These are phyloP conservation scores for Cyberlindnera maritima DNA, from an alignment of 805 yeast genomes.

Conservation along the genomic window DNA sequence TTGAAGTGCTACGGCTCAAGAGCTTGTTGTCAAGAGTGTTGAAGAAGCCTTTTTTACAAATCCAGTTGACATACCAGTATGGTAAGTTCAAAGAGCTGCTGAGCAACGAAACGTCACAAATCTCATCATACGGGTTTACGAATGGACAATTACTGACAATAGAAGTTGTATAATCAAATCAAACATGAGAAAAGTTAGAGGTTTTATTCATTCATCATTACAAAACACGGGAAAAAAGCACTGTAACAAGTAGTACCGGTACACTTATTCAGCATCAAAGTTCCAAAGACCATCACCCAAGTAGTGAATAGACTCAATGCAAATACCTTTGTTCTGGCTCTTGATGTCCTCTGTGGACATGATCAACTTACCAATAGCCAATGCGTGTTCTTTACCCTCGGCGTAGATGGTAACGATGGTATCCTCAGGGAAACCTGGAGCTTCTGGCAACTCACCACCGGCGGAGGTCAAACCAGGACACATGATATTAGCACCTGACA, in stretches of 20 bases:
- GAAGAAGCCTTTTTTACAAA: slow-evolving; percentile 22
- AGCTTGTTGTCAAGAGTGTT: slow-evolving; percentile 30
- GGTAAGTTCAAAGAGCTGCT: slow-evolving; percentile 23
- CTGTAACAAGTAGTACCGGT: no score
- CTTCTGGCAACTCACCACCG: slow-evolving; percentile 81
- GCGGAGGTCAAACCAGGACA: slow-evolving; percentile 90
- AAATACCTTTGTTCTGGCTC: slow-evolving; percentile 79
- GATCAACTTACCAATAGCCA: slow-evolving; percentile 83
- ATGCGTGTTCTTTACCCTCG: slow-evolving; percentile 87
- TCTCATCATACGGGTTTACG: slow-evolving; percentile 24
- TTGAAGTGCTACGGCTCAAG: slow-evolving; percentile 35
- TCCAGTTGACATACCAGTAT: slow-evolving; percentile 26
- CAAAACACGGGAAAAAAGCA: no score
- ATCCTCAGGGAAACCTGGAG: slow-evolving; percentile 58
- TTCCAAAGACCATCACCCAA: slow-evolving; percentile 90
- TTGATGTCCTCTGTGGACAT: slow-evolving; percentile 92
- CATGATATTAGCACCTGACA: slow-evolving; percentile 97
- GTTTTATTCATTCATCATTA: not conserved
- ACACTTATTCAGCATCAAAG: slow-evolving; percentile 44
- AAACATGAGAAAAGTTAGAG: no score
- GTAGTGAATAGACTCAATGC: slow-evolving; percentile 79
- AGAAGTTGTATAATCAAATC: not conserved
- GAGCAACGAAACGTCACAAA: slow-evolving; percentile 24
- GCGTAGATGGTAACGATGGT: slow-evolving; percentile 82
- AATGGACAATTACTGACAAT: slow-evolving; percentile 17